Conservation (phyloP, 2,329 filamentous ascomycete genomes). For the Scytalidium sp. region DNA sequence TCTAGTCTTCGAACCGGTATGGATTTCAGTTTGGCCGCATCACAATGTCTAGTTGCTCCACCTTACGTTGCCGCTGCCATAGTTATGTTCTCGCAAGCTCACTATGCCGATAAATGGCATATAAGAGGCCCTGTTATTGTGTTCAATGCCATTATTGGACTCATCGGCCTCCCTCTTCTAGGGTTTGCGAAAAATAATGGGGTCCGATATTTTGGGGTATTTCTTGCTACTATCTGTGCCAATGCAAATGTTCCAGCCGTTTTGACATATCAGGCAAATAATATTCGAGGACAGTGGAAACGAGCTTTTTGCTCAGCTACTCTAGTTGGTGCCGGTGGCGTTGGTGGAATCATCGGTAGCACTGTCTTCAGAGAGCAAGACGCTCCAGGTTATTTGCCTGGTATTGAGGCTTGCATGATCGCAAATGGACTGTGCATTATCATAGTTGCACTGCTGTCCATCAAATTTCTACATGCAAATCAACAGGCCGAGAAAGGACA, state of each 20-base stretch:
- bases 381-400: slow-evolving; percentile 42
- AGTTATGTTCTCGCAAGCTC: slow-evolving; percentile 42
- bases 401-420: slow-evolving; percentile 19
- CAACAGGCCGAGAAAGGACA: slow-evolving; percentile 28
- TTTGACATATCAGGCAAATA: slow-evolving; percentile 84
- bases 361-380: slow-evolving; percentile 66
- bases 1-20: slow-evolving; percentile 46
- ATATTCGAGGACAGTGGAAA: slow-evolving; percentile 87
- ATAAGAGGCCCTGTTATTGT: slow-evolving; percentile 19
- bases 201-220: slow-evolving; percentile 52
- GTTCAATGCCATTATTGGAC: slow-evolving; percentile 40
- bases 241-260: slow-evolving; percentile 77
- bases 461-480: slow-evolving; percentile 29
- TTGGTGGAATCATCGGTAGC: slow-evolving; percentile 75
- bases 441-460: slow-evolving; percentile 20
- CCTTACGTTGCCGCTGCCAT: slow-evolving; percentile 46
- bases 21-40: slow-evolving; percentile 46
- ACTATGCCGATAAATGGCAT: slow-evolving; percentile 52
- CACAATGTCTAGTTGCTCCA: slow-evolving; percentile 54
- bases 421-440: slow-evolving; percentile 21
- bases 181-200: slow-evolving; percentile 44
- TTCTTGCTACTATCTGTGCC: slow-evolving; percentile 43
- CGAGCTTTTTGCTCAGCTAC: slow-evolving; percentile 75
- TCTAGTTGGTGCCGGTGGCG: slow-evolving; percentile 71
- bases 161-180: slow-evolving; percentile 38